Evolutionary conservation across 2,329 filamentous ascomycete genomes (phyloP).

Genomic region (Aspergillus sp.): DNA sequence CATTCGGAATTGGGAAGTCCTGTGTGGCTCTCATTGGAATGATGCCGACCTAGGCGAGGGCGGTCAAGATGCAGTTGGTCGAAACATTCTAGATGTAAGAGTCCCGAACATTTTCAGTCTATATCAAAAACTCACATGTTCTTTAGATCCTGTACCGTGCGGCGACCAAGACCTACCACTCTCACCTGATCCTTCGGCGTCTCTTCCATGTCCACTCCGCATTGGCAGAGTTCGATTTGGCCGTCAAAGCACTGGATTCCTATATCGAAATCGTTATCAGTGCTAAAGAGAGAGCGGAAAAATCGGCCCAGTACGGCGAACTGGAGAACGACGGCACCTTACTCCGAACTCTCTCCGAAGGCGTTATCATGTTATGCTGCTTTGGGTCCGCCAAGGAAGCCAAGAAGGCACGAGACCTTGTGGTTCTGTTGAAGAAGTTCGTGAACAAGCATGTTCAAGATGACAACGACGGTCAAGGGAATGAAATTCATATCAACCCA

Average conservation of each 20-base stretch:
- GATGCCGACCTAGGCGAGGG: slow-evolving; percentile 78
- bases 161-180: slow-evolving; percentile 92
- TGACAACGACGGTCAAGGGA: slow-evolving; percentile 19
- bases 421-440: slow-evolving; percentile 70
- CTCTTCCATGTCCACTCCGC: slow-evolving; percentile 85
- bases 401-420: slow-evolving; percentile 73
- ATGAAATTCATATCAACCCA: slow-evolving; percentile 18
- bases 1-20: slow-evolving; percentile 78
- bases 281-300: slow-evolving; percentile 78
- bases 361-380: slow-evolving; percentile 74
- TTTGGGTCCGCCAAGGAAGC: slow-evolving; percentile 73
- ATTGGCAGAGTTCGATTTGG: slow-evolving; percentile 86
- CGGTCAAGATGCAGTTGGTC: slow-evolving; percentile 71
- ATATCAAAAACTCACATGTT: background rate
- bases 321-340: slow-evolving; percentile 77
- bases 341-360: slow-evolving; percentile 74
- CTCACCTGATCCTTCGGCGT: slow-evolving; percentile 79
- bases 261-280: slow-evolving; percentile 86
- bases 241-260: slow-evolving; percentile 85
- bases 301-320: slow-evolving; percentile 60
- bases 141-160: slow-evolving; percentile 79
- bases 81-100: slow-evolving; percentile 68
- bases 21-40: slow-evolving; percentile 77
- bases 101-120: background rate
- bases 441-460: slow-evolving; percentile 58